A percentile compares a stretch with the other conserved stretches of the same genome.
Evolutionary conservation across 83 land plant genomes (phyloP).

Genomic region (Picea abies): DNA sequence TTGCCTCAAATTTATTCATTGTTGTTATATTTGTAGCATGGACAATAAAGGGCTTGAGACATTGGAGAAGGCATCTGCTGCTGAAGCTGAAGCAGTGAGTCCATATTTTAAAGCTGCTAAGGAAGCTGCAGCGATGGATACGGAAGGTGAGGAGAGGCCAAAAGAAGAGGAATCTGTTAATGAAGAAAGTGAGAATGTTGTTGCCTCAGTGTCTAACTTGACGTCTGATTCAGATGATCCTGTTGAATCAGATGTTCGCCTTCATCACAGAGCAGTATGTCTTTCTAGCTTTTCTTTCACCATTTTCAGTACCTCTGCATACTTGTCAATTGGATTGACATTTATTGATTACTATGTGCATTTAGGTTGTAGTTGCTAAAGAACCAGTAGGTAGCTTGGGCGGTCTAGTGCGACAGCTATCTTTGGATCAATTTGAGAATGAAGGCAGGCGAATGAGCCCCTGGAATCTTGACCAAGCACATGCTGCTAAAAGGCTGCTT

Average conservation of each 20-base stretch:
- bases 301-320: neutral
- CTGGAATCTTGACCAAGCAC: conserved; percentile 46
- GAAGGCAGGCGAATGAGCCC: conserved; percentile 89
- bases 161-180: conserved; percentile 37
- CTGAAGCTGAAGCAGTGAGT: conserved; percentile 93
- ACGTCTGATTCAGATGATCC: conserved; percentile 6
- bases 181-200: conserved; percentile 10
- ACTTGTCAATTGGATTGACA: neutral
- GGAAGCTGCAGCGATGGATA: conserved; percentile 25
- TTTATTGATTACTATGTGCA: neutral
- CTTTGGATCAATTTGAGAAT: conserved; percentile 96
- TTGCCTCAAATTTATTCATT: neutral
- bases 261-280: conserved; percentile 92
- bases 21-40: neutral
- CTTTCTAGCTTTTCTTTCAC: neutral
- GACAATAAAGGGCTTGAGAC: conserved; percentile 39
- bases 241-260: conserved; percentile 67
- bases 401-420: conserved; percentile 88
- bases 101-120: conserved; percentile 75
- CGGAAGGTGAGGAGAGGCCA: conserved; percentile 21
- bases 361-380: conserved; percentile 92
- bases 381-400: conserved; percentile 89
- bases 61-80: conserved; percentile 85
- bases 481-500: conserved; percentile 56
- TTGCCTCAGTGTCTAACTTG: neutral